Conservation (phyloP, 225 moss, liverwort and hornwort genomes). For the Asterella californica region DNA sequence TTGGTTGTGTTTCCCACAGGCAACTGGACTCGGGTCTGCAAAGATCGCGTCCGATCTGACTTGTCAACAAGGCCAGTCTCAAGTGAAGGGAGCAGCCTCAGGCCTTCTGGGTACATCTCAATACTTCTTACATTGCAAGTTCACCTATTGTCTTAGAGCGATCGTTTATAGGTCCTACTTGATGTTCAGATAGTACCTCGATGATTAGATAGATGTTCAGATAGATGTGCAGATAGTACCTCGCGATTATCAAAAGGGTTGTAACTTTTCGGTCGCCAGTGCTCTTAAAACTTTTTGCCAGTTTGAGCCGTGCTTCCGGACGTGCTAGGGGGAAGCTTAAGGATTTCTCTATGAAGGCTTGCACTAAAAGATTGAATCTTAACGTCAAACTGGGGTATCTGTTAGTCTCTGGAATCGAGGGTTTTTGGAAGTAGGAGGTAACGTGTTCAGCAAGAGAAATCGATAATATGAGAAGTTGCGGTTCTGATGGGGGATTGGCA, state of each 20-base stretch:
- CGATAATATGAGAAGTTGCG: neutral
- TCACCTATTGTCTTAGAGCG: neutral
- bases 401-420: neutral
- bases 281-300: neutral
- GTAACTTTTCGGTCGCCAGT: neutral
- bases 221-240: neutral
- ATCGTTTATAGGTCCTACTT: neutral
- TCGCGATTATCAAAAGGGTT: neutral
- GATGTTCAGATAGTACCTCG: neutral
- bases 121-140: neutral
- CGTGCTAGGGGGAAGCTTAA: too few relatives aligned
- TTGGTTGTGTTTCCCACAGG: slow-evolving; percentile 15
- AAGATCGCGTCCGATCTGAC: slow-evolving; percentile 9
- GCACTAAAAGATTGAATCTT: too few relatives aligned
- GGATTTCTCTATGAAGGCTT: neutral
- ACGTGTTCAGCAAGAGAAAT: neutral
- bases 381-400: too few relatives aligned
- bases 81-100: slow-evolving; percentile 11
- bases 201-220: too few relatives aligned
- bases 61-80: neutral
- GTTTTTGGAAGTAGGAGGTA: neutral
- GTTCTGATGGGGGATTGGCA: slow-evolving; percentile 14
- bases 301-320: neutral
- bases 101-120: slow-evolving; percentile 23
- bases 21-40: slow-evolving; percentile 17